Evolutionary conservation across 1,139 yeast genomes (phyloP), one percentile per base, ranked within the genome.

Genomic region (Geotrichum phurueaensis): DNA sequence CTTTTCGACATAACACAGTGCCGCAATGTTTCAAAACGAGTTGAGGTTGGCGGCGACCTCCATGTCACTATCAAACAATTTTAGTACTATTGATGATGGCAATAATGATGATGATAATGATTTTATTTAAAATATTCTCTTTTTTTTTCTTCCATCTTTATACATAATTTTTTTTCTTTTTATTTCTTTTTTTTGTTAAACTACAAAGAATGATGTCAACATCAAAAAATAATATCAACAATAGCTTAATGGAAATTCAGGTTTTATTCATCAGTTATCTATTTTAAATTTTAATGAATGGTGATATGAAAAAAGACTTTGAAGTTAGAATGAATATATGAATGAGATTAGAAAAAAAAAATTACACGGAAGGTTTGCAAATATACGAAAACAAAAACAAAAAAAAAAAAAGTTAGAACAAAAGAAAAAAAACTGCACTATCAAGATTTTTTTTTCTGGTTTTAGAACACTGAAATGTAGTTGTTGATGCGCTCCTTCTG

Each of bases 1-100:
- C 77, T 76, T 64, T 74, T 87, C 65, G 84, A 86, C 67, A 78
- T 86, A 22, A 81, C 89, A 18, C 94, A 87, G 70, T 87, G 95
- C 73, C 79, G 81, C 59, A 84, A 84, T 15, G 49, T 53, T n/a
- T 3, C 25, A 10, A 23, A 48, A 12, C 43, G 23, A 23, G 43
- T 53, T 39, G 56, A 53, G 39, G n/a, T 33, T 18, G 1, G 47
- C 7, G 20, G n/a, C 18, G 22, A 39, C 2, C 18, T 39, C 18
- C 10, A 39, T 15, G 20, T 39, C 47, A 39, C 47, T 15, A 39
- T 39, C n/a, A 39, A 39, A 13, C 47, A 39, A 18, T 7, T n/a
- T n/a, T 39, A 6, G n/a, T 31, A 18, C 15, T 51, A n/a, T 5
- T 33, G 10, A n/a, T 33, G 36, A 51, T 33, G n/a, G 36, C 15